phyloP scores from a whole-genome alignment of 1,284 basidiomycete genomes.

The Leccinum griseonigrum region DNA sequence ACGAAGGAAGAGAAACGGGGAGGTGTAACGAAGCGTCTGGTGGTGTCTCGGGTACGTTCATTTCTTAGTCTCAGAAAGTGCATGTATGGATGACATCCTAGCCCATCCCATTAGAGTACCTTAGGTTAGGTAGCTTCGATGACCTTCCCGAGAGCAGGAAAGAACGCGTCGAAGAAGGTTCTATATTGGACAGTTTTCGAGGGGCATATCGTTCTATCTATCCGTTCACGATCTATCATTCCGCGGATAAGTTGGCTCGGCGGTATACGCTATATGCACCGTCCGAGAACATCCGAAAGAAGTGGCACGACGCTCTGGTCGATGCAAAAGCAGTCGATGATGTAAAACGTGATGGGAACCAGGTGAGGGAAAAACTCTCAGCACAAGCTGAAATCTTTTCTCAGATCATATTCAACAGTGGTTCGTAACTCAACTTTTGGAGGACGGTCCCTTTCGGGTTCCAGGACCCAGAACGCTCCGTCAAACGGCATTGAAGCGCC shows the following conservation, averaged over 20 bases:
- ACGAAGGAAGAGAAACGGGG: slow-evolving; percentile 58
- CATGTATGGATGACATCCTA: slow-evolving; percentile 29
- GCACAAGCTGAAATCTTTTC: neutral
- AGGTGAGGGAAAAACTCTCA: slow-evolving; percentile 40
- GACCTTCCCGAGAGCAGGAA: slow-evolving; percentile 56
- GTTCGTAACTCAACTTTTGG: slow-evolving; percentile 58
- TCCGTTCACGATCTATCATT: slow-evolving; percentile 75
- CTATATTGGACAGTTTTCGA: slow-evolving; percentile 56
- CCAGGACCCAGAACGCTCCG: slow-evolving; percentile 34
- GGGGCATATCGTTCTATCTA: slow-evolving; percentile 53
- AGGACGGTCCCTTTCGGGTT: slow-evolving; percentile 60
- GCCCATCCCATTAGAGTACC: slow-evolving; percentile 75
- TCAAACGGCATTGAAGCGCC: slow-evolving; percentile 31
- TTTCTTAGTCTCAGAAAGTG: neutral
- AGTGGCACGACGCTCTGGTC: slow-evolving; percentile 60
- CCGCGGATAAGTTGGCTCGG: slow-evolving; percentile 49
- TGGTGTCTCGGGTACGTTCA: slow-evolving; percentile 61
- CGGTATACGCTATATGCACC: slow-evolving; percentile 69
- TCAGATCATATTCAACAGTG: slow-evolving; percentile 41
- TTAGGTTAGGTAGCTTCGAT: slow-evolving; percentile 66
- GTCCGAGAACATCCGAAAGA: slow-evolving; percentile 53
- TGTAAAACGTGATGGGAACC: slow-evolving; percentile 64
- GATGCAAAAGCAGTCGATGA: slow-evolving; percentile 62
- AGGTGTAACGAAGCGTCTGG: slow-evolving; percentile 46
- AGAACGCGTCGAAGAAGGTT: slow-evolving; percentile 55